Base-by-base conservation (phyloP, 139 green algal species). In the Chlorella sp. region DNA sequence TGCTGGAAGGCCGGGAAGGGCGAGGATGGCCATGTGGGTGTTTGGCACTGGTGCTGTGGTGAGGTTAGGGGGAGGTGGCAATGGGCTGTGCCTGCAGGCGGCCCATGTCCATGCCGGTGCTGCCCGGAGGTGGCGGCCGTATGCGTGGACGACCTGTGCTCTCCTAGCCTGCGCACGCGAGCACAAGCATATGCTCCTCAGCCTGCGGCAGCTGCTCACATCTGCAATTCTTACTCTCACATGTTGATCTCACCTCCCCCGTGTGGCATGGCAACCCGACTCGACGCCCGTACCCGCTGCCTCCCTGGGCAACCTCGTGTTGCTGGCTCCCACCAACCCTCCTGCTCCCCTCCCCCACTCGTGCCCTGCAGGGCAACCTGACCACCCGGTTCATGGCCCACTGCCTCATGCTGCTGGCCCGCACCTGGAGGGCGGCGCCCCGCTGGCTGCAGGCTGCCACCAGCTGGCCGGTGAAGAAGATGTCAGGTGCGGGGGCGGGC, bases 381-480 rank as follows among this genome's bases (percentile, higher is more conserved):
- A 30, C 53, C 9, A 86, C 84, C 11, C 82, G 84, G 12, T 5
- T 75, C 82, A 39, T 68, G 73, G 68, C 89, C 12, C 69, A 60
- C 36, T 61, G 57, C 42, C 81, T 88, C 28, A 88, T 90, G 60
- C 40, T 40, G 81, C 28, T 90, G 42, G 87, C 84, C 0, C 83
- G 83, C 32, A 19, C n/a, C 36, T 92, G 68, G 81, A 83, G 84
- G 2, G 37, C 68, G 4, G 81, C 61, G 19, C 83, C 71, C 24
- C 40, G 66, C 71, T 85, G 86, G 69, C 57, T 90, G 30, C 83
- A 90, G 40, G 42, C 37, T 79, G 84, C 48, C 60, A 87, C 60
- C 75, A 36, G 48, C 28, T 92, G 85, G 85, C 90, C 90, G 34
- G 83, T 88, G 64, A 90, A 81, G 39, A 66, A 78, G 28, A 36